Evolutionary conservation across 2,329 filamentous ascomycete genomes (phyloP).

Genomic region (Juglanconis juglandina): DNA sequence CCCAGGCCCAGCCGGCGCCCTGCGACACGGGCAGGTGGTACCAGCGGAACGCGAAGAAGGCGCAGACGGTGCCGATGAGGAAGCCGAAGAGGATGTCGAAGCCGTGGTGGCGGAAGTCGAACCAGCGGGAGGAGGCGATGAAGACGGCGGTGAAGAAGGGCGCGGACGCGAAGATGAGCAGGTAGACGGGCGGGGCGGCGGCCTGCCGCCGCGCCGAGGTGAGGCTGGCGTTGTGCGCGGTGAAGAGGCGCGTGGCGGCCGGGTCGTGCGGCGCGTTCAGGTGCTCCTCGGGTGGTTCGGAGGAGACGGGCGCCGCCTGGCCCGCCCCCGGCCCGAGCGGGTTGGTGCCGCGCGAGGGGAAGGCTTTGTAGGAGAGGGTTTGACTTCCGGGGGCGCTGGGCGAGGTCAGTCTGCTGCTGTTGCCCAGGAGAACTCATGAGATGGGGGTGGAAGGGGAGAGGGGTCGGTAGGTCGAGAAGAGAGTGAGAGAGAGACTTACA

Average conservation of each 20-base stretch:
- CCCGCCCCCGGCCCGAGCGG: too few relatives aligned
- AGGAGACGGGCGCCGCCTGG: conserved; percentile 28
- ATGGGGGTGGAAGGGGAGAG: too few relatives aligned
- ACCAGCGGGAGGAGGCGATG: conserved; percentile 81
- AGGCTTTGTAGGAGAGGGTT: conserved; percentile 60
- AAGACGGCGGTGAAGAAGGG: conserved; percentile 76
- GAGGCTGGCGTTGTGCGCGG: conserved; percentile 36
- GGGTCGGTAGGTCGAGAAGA: background rate
- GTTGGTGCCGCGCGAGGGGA: conserved; percentile 60
- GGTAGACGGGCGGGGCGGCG: conserved; percentile 78
- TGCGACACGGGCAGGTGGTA: conserved; percentile 77
- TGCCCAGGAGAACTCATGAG: background rate
- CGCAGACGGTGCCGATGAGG: conserved; percentile 67
- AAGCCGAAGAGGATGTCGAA: conserved; percentile 90
- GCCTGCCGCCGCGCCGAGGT: conserved; percentile 64
- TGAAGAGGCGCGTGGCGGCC: conserved; percentile 28
- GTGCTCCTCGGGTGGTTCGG: conserved; percentile 23
- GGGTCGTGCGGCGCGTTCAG: conserved; percentile 28
- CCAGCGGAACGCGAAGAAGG: conserved; percentile 75
- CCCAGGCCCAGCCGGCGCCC: conserved; percentile 91
- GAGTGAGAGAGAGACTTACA: conserved; percentile 28
- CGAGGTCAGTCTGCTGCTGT: background rate
- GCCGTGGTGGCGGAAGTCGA: conserved; percentile 85
- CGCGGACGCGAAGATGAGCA: conserved; percentile 65
- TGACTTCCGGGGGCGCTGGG: conserved; percentile 34